Base-by-base conservation (phyloP, 805 yeast genomes). In the Nakazawaea molendinolei region DNA sequence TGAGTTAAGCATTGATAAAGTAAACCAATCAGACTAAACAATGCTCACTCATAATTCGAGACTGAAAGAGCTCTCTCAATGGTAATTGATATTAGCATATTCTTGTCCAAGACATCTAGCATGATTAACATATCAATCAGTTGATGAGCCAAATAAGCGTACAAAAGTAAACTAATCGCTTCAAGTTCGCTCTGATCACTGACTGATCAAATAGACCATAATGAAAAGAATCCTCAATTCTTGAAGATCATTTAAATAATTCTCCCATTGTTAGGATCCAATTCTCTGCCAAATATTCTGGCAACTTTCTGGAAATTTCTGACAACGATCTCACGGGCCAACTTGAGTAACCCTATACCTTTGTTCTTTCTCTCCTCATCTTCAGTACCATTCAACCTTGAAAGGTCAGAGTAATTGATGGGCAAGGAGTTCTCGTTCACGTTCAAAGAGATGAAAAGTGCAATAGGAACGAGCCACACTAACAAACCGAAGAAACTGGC, bases 401-500 rank as follows among this genome's bases (percentile, higher is more conserved):
- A 38, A 16, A 53, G 15, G 31, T 53, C 59, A 2, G 45, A 34
- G 17, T 48, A 37, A 18, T 46, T 52, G 4, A 51, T 65, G 7
- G 98, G 98, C 29, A 92, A 67, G 14, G 83, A 76, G 50, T 85
- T 82, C 51, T 92, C 98, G 44, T 86, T 84, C 1, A 97, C 97
- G 53, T 94, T 84, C 41, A 92, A 65, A 21, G 95, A 81, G 13
- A 92, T 90, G 57, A 92, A 90, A 39, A 92, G 66, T 4, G 95
- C 79, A 56, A 92, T 86, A 23, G 98, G 98, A 20, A 92, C 74
- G 41, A 90, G 69, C 98, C 98, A 92, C 14, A 92, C 79, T 49
- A 92, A 79, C 28, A 92, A 60, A 1, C 96, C 98, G 53, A 92
- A 89, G 56, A 92, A 92, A 3, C 96, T 82, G n/a, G 96, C 85